These are phyloP conservation scores for Phytopythium litorale DNA, from an alignment of 352 stramenopile species.

Conservation along the genomic window DNA sequence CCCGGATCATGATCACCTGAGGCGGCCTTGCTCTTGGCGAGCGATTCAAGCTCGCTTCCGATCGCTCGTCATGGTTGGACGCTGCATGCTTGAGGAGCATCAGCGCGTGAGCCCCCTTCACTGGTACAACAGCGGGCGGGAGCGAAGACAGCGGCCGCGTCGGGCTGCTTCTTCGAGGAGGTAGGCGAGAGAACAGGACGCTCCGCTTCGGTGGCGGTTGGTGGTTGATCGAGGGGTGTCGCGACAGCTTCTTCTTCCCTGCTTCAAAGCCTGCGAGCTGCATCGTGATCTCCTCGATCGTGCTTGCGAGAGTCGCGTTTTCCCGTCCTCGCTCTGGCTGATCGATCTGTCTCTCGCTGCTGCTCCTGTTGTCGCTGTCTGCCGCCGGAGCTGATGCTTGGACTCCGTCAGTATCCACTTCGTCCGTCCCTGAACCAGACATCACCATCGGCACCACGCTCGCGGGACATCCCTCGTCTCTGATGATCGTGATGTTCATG, in stretches of 20 bases:
- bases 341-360: neutral
- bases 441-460: neutral
- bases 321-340: slow-evolving; percentile 7
- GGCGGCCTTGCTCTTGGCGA: slow-evolving; percentile 11
- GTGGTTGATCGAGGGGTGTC: neutral
- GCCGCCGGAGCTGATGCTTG: neutral
- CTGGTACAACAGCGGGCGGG: neutral
- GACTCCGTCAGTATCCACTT: neutral
- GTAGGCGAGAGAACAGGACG: slow-evolving; percentile 31
- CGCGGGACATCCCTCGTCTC: neutral
- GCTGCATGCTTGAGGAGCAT: neutral
- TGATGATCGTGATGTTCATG: slow-evolving; percentile 43
- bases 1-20: slow-evolving; percentile 52
- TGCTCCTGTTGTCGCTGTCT: neutral
- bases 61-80: neutral
- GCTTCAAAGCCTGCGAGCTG: slow-evolving; percentile 18
- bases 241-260: slow-evolving; percentile 17
- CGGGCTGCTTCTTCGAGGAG: slow-evolving; percentile 19
- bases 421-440: too few relatives aligned
- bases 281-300: slow-evolving; percentile 24
- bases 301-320: slow-evolving; percentile 14
- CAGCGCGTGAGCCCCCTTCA: neutral
- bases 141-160: neutral
- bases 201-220: slow-evolving; percentile 13
- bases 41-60: neutral